A percentile compares a stretch with the other conserved stretches of the same genome.
Conservation (phyloP, 441 rosid genomes). For the Theobroma grandiflorum region DNA sequence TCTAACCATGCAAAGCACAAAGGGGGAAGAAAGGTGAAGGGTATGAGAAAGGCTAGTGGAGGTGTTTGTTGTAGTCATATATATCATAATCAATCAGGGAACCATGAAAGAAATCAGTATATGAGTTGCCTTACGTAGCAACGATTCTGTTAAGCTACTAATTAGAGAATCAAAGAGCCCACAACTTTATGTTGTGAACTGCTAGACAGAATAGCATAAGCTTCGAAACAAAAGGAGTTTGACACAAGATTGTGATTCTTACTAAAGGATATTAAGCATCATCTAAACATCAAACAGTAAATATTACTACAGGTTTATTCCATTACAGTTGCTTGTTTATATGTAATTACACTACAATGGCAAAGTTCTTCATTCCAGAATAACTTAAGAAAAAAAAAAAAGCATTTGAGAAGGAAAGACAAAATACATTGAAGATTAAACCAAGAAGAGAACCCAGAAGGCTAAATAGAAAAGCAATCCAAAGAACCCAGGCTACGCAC, state of each 20-base stretch:
- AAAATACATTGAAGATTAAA: background rate
- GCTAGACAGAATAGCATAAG: background rate
- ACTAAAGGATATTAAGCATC: background rate
- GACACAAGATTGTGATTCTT: background rate
- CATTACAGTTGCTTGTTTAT: background rate
- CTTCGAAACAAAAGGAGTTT: background rate
- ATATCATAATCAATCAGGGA: conserved; percentile 2
- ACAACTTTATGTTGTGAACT: background rate
- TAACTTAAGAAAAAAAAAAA: background rate
- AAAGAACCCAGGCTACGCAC: background rate
- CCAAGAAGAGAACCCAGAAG: background rate
- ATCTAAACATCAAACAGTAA: background rate
- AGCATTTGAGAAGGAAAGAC: background rate
- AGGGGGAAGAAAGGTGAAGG: background rate
- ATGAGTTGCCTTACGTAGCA: background rate
- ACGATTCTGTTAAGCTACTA: background rate
- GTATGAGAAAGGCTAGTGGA: background rate
- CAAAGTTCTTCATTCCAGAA: background rate
- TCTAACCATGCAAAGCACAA: background rate
- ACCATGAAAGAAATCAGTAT: background rate
- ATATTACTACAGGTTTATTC: background rate
- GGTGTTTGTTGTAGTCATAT: background rate
- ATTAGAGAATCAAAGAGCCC: background rate
- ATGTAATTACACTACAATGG: background rate
- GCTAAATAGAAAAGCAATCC: background rate